Evolutionary conservation across 2,329 filamentous ascomycete species (phyloP).

Genomic region (Pleomassaria siparia): DNA sequence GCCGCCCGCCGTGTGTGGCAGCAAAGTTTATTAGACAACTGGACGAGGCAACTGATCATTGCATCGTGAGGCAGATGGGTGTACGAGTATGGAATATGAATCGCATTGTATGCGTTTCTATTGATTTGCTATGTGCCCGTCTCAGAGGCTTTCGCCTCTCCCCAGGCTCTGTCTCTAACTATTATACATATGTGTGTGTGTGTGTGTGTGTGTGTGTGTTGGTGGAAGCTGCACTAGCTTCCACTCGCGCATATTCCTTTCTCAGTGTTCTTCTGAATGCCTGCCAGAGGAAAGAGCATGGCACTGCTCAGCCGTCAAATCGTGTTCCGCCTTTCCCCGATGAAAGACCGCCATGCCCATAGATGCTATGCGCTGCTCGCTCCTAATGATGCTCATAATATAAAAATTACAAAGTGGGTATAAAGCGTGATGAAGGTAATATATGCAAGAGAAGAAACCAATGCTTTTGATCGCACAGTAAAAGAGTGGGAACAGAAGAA

Average conservation of each 20-base stretch:
- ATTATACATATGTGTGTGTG: conserved; percentile 7
- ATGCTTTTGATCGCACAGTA: conserved; percentile 23
- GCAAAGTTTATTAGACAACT: too few species aligned
- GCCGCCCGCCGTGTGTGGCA: too few species aligned
- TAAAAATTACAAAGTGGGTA: conserved; percentile 46
- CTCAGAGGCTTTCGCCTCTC: neutral
- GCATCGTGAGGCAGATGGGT: neutral
- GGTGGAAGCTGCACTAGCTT: conserved; percentile 22
- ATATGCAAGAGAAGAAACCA: conserved; percentile 41
- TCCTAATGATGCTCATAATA: conserved; percentile 18
- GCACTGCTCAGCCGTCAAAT: conserved; percentile 27
- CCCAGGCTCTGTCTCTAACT: conserved; percentile 1
- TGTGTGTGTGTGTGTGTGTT: conserved; percentile 2
- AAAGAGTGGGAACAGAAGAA: conserved; percentile 25
- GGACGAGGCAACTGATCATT: neutral
- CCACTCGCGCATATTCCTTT: conserved; percentile 16
- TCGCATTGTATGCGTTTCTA: conserved; percentile 5
- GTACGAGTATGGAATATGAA: neutral
- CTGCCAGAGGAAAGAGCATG: conserved; percentile 17
- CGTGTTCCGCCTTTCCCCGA: conserved; percentile 22
- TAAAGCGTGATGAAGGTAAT: conserved; percentile 38
- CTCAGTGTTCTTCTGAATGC: conserved; percentile 10
- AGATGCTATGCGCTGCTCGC: conserved; percentile 23
- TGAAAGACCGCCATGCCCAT: conserved; percentile 23
- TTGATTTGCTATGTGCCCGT: neutral